These are phyloP conservation scores for Sporobolomyces pararoseus DNA, from an alignment of 768 basidiomycete species.

Conservation along the genomic window DNA sequence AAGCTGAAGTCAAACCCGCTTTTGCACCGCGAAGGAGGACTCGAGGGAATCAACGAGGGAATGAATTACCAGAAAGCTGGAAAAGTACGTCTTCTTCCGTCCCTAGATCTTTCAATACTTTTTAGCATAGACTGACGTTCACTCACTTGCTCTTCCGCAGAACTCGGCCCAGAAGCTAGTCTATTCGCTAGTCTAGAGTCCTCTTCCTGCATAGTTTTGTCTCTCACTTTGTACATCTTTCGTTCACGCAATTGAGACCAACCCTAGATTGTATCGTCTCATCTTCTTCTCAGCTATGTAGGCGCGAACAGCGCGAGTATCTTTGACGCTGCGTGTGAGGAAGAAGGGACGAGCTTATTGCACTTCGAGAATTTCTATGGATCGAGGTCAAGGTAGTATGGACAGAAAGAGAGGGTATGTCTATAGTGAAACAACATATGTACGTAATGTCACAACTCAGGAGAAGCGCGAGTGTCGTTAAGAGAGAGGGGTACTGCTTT, in stretches of 20 bases:
- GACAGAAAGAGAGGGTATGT: not conserved
- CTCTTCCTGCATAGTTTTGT: too few species aligned
- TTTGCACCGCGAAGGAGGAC: slow-evolving; percentile 14
- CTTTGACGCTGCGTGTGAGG: too few species aligned
- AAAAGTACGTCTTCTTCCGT: slow-evolving; percentile 13
- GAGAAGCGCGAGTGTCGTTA: not conserved
- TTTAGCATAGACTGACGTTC: too few species aligned
- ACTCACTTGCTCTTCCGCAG: too few species aligned
- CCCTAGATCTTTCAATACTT: too few species aligned
- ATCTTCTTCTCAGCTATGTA: too few species aligned
- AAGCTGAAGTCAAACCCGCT: slow-evolving; percentile 31
- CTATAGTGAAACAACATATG: slow-evolving; percentile 2
- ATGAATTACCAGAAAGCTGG: slow-evolving; percentile 23
- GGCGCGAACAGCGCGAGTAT: too few species aligned
- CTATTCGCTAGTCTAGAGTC: not conserved
- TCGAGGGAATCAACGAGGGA: slow-evolving; percentile 25
- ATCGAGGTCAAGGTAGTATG: too few species aligned
- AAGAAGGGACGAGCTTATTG: too few species aligned
- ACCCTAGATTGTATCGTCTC: too few species aligned
- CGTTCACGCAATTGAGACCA: too few species aligned
- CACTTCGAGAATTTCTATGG: not conserved
- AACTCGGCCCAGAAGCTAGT: slow-evolving; percentile 15
- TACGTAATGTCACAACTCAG: not conserved
- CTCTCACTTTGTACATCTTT: too few species aligned
- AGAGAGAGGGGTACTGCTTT: not conserved